Base-by-base conservation (phyloP, 768 basidiomycete species). In the Coprinellus micaceus region DNA sequence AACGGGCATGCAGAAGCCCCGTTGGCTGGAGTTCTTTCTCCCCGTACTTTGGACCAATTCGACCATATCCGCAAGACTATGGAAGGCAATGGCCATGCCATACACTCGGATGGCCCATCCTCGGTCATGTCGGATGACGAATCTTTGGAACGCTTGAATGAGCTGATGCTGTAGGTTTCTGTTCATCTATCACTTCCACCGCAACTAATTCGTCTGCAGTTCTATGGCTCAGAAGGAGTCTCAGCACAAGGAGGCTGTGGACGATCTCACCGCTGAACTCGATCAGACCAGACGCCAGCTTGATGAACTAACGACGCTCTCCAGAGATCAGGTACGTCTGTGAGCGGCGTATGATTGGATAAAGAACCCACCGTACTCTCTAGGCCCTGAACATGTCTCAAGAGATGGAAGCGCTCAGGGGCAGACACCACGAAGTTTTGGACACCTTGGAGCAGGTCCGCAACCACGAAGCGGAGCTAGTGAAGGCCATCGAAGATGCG, bases 191-290 rank as follows among this genome's bases (percentile, higher is more conserved):
- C 24, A 28, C 33, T 29, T 40, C 3, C 9, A 22, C 44, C 44
- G 2, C 29, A 54, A 47, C 33, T 64, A 58, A 58, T 10, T 39
- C 26, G 9, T 45, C 44, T 63, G 12, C 57, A 97, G 94, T 60
- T 92, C 96, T 2, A 98, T 98, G 96, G 95, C 95, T 2, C 88
- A 91, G 74, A 98, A 98, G 69, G 97, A 99, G 69, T 88, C 91
- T 3, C 78, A 85, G 30, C 96, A 98, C 67, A 83, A 84, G 33
- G 91, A 96, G 65, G 67, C 82, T 22, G 88, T 97, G 25, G 86
- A 91, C 40, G 74, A 75, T 29, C 77, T 98, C 60, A 85, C 84
- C 43, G 66, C 74, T 13, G 83, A 95, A 64, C 77, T 97, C 22
- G 67, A 61, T 63, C 78, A 85, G 61, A 82, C 88, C 57, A 85